Percentiles rank a stretch among this genome's conserved stretches.
Conservation (phyloP, 139 green algal genomes). For the Spirogloea muscicola region DNA sequence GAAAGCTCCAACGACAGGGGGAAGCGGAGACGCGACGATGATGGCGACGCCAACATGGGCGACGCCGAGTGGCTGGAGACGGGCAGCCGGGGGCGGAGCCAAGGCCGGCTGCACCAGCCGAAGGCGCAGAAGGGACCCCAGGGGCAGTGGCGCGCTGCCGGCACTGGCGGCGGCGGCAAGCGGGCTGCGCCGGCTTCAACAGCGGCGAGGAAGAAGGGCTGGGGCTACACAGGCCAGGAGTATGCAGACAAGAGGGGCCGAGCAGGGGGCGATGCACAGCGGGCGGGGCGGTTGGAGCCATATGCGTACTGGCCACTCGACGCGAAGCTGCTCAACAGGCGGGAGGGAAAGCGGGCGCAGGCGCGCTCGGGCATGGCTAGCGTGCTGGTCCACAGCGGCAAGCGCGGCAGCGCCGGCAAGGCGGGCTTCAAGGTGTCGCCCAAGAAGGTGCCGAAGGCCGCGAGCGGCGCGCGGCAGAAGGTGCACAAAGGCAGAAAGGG, state of each 20-base stretch:
- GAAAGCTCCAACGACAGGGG: too few species aligned
- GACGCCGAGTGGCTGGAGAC: too few species aligned
- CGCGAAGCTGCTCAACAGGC: constrained; percentile 87
- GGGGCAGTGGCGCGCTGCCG: constrained; percentile 41
- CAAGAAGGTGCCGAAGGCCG: too few species aligned
- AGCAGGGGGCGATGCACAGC: constrained; percentile 53
- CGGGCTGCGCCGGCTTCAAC: constrained; percentile 6
- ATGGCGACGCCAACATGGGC: too few species aligned
- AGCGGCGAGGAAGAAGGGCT: neutral
- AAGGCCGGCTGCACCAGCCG: too few species aligned
- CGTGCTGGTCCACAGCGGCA: constrained; percentile 59
- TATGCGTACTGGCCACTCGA: constrained; percentile 98
- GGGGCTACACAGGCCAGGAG: constrained; percentile 30
- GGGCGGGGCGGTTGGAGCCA: constrained; percentile 67
- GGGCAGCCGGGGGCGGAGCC: too few species aligned
- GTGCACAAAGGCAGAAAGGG: neutral
- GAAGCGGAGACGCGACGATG: too few species aligned
- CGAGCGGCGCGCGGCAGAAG: neutral
- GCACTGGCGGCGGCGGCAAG: neutral
- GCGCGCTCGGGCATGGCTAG: constrained; percentile 55
- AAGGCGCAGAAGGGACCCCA: too few species aligned
- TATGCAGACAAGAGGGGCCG: constrained; percentile 49
- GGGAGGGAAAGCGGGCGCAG: constrained; percentile 54
- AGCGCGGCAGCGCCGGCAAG: neutral
- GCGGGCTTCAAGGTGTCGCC: too few species aligned